Base-by-base conservation (phyloP, 1,284 basidiomycete genomes). In the Marasmius oreades region DNA sequence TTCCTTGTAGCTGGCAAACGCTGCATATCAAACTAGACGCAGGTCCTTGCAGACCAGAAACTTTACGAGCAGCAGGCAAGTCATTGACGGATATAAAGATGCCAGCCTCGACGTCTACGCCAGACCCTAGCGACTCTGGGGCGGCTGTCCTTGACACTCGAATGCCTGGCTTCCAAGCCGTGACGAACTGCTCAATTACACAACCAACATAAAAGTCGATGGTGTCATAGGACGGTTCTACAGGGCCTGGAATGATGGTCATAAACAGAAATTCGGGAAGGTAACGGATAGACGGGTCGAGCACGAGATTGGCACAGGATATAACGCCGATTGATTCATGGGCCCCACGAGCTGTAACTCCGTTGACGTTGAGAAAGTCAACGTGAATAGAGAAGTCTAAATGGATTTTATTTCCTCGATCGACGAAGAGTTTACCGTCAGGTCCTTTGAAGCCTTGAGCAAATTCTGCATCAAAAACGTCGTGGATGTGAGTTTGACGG, bases 261-360 rank as follows among this genome's bases (percentile, higher is more conserved):
- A 60, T 64, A 18, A 62, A 71, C 50, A 72, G 59, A 52, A 71
- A 69, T 57, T 72, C 68, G 0, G 64, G 59, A 47, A 66, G 61
- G 62, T 71, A 64, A 34, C 64, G 61, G 20, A 68, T 34, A 1
- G 61, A 39, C 3, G 60, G 55, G 23, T 51, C 39, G 14, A 59
- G 50, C 1, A 31, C 45, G 5, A 59, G 37, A n/a, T 47, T 55
- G 5, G 57, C 53, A 22, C 42, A 52, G 5, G 57, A 59, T 26
- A 59, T 53, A 11, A 59, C 10, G 23, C 57, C 57, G n/a, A 59
- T 20, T 11, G 57, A 59, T 5, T 59, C 14, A 22, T 43, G 43
- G 28, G 47, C 45, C 14, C 57, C 53, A 2, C 51, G 43, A 16
- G 52, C 39, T 16, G 47, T 52, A 12, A 18, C 33, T 8, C 57